A percentile compares a stretch with the other conserved stretches of the same genome.
These are phyloP conservation scores for Elaphomyces granulatus DNA, from an alignment of 495 filamentous ascomycete genomes.

Conservation along the genomic window DNA sequence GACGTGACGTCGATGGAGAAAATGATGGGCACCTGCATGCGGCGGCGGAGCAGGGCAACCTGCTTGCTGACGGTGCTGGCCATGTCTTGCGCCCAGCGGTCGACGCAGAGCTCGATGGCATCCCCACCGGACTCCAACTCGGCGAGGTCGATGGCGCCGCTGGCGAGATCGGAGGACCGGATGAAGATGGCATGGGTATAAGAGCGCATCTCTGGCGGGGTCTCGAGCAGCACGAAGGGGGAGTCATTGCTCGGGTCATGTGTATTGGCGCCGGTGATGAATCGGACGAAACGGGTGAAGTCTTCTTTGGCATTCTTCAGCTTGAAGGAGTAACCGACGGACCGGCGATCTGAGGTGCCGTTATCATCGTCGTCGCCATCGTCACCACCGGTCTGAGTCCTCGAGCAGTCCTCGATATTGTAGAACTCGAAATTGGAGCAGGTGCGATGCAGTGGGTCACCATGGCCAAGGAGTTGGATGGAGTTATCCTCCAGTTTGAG, in stretches of 20 bases:
- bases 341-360: constrained; percentile 29
- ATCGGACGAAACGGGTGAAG: constrained; percentile 55
- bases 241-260: constrained; percentile 47
- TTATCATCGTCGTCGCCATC: too few species aligned
- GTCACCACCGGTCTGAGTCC: constrained; percentile 2
- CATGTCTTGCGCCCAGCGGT: constrained; percentile 41
- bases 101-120: constrained; percentile 57
- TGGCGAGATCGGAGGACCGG: constrained; percentile 44
- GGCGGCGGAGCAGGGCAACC: constrained; percentile 35
- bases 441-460: constrained; percentile 40
- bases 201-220: constrained; percentile 48
- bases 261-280: constrained; percentile 42
- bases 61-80: constrained; percentile 29
- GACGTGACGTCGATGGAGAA: constrained; percentile 47
- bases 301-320: constrained; percentile 61
- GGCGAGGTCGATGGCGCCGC: constrained; percentile 39
- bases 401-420: constrained; percentile 45
- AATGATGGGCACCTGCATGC: constrained; percentile 52
- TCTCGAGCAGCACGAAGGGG: constrained; percentile 54
- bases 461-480: constrained; percentile 34
- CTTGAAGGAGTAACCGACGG: constrained; percentile 46
- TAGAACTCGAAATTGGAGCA: constrained; percentile 74
- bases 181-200: constrained; percentile 54
- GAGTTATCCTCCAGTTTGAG: constrained; percentile 45
- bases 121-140: constrained; percentile 56